Evolutionary conservation across 2,329 filamentous ascomycete species (phyloP), one percentile per base, ranked within the genome.

Genomic region (Raffaelea ambrosiae): DNA sequence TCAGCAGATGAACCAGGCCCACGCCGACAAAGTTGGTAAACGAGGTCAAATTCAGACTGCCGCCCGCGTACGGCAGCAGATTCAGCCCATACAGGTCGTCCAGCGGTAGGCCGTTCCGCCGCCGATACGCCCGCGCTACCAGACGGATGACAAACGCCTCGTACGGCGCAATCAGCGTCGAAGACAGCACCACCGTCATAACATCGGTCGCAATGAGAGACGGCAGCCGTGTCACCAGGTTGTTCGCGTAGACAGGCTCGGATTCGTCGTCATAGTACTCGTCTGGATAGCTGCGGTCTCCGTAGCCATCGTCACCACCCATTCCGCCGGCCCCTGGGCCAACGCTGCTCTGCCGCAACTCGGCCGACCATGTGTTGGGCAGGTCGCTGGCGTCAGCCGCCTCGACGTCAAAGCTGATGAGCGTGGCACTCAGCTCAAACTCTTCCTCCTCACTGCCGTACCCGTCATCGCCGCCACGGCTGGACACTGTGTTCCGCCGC

Each of bases 391-490:
- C 65, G 42, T 79, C 76, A 3, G 70, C 73, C 0, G 76, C 72
- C 52, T 81, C 77, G 23, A 81, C 76, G 48, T 81, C 77, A 48
- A 81, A 80, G 53, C 74, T 79, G 45, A 81, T 79, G 5, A 81
- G 62, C 0, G 76, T 79, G 2, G 76, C 71, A 47, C 71, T 76
- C 21, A 79, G 64, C 43, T 72, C 67, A 43, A 77, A 76, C 14
- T 56, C 54, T 35, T 72, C 65, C 16, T 76, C 76, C 46, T 80
- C 77, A 42, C 80, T 77, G 13, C 69, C 76, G 11, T 65, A 71
- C 50, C 74, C 76, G 38, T 77, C 76, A 48, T 74, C 72, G 11
- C 48, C 51, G 9, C 46, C 47, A 20, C 49, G 38, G 29, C 51
- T 51, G 5, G 74, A 75, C 50, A 73, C 65, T 1, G 69, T 68